Percentiles rank a stretch among this genome's conserved stretches.
These are phyloP conservation scores for Microcos paniculata DNA, from an alignment of 345 rosid species.

Conservation along the genomic window DNA sequence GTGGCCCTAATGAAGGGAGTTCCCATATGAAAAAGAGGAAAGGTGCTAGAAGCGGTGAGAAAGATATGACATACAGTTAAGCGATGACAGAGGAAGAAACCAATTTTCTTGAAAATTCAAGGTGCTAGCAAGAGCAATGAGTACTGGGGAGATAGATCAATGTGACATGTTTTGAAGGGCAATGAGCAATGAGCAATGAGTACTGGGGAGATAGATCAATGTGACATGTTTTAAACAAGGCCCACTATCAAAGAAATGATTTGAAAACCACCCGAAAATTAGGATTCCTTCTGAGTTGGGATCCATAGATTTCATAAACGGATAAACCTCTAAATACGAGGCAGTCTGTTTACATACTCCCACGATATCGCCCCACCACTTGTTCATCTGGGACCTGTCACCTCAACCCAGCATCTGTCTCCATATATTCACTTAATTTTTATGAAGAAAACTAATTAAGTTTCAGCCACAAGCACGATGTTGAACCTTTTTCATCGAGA, in stretches of 20 bases:
- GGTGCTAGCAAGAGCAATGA: background rate
- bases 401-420: slow-evolving; percentile 4
- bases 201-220: background rate
- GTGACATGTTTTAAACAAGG: slow-evolving; percentile 1
- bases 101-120: background rate
- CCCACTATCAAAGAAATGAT: slow-evolving; percentile 12
- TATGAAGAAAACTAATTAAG: background rate
- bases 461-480: background rate
- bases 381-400: background rate
- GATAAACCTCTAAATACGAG: background rate
- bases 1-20: background rate
- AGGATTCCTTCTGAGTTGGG: slow-evolving; percentile 14
- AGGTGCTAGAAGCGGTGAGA: background rate
- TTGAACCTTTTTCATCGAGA: background rate
- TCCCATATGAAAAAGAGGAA: background rate
- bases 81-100: background rate
- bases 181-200: background rate
- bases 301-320: slow-evolving; percentile 6
- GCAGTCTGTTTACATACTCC: background rate
- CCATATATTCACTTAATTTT: background rate
- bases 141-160: background rate
- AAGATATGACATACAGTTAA: background rate
- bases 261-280: background rate
- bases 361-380: background rate
- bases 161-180: slow-evolving; percentile 2